Conservation (phyloP, 345 rosid species). For the Rhodamnia argentea region DNA sequence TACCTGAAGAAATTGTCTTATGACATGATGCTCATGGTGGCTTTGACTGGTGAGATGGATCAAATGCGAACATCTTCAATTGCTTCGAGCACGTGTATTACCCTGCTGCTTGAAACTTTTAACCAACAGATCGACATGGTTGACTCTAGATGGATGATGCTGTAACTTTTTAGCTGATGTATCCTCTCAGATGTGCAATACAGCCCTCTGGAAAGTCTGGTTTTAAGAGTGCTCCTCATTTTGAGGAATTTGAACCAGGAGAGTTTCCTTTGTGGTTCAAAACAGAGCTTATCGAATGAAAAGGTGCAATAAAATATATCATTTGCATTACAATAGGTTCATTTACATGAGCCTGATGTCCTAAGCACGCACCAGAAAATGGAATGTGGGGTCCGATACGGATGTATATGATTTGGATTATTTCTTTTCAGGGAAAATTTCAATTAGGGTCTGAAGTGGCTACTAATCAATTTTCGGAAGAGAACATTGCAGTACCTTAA, state of each 20-base stretch:
- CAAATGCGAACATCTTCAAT: neutral
- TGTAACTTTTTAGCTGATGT: neutral
- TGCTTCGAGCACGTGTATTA: neutral
- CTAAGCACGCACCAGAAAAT: neutral
- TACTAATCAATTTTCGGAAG: neutral
- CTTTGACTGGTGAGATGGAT: neutral
- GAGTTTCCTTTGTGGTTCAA: neutral
- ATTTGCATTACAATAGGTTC: neutral
- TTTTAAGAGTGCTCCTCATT: neutral
- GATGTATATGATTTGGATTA: neutral
- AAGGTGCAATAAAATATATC: neutral
- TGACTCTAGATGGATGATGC: neutral
- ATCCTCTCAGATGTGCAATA: neutral
- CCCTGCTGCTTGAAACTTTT: neutral
- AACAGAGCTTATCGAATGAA: neutral
- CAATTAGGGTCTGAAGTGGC: neutral
- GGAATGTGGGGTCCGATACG: neutral
- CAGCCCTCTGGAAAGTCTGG: neutral
- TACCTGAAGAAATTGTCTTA: accelerated
- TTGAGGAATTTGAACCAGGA: neutral
- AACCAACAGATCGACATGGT: neutral
- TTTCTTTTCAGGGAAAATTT: neutral
- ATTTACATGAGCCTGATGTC: neutral
- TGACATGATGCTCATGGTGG: neutral
- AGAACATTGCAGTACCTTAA: neutral